Base-by-base conservation (phyloP, 164 flowering plant species). In the Sedum album region DNA sequence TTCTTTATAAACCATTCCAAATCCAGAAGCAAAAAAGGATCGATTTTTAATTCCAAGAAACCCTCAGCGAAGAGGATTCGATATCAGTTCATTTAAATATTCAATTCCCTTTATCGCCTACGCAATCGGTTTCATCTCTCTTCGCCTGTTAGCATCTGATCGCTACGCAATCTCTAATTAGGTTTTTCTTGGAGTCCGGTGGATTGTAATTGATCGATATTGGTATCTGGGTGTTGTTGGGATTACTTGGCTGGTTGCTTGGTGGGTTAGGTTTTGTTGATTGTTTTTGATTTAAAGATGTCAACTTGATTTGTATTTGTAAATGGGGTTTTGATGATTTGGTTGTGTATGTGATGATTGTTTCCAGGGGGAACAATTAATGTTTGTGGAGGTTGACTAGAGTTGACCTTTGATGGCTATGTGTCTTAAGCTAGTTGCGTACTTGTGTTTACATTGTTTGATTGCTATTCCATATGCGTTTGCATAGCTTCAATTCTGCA, bases 51-150 rank as follows among this genome's bases (percentile, higher is more conserved):
- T 31, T 31, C 31, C 13, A 23, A 48, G 36, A 44, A 60, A 7
- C 33, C 61, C 23, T 25, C n/a, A 2, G 5, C 44, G 8, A 26
- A 14, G 20, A 7, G 31, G 62, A 57, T 2, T 28, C 33, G 28
- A 42, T 35, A n/a, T 18, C 6, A 31, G 33, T 26, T 28, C 28
- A 20, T 28, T 13, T 44, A 44, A 44, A 44, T 4, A 26, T 57
- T 57, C 33, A 57, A 57, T 26, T 57, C 20, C 33, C 33, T 68
- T 61, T 74, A 44, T 68, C 78, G 28, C 75, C 73, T 70, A 78
- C 81, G 81, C 76, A 78, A 73, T 70, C 73, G 38, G 31, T 51
- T 21, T 14, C 65, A 15, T 49, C 68, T 65, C 61, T 42, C 41
- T 1, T 26, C 13, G 33, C 73, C 60, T 65, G 36, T 20, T 9